Evolutionary conservation across 352 stramenopile species (phyloP), one percentile per base, ranked within the genome.

Genomic region (Globisporangium mamillatum): DNA sequence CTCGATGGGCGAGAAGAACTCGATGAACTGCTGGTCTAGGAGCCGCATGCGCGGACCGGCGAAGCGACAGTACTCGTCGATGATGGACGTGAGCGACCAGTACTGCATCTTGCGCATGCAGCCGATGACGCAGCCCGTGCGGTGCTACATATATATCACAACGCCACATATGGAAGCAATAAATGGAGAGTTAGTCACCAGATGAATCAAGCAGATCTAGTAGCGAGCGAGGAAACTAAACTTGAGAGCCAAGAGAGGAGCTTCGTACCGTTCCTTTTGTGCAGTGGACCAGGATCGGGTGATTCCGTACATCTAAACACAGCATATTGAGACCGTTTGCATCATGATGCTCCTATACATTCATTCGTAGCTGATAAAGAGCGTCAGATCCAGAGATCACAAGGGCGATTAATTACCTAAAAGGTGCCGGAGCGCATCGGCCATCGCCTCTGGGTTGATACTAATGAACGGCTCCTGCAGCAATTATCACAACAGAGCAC

Each of bases 1-100:
- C 27, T 88, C 74, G 69, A 92, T 91, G 22, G 86, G 82, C 38
- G 78, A 89, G 66, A 95, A 95, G 69, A 93, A 95, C 81, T 95
- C 90, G 74, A 97, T 97, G 58, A 97, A 95, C 66, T 95, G 87
- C 69, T 97, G 87, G 64, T 96, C 86, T 22, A 93, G 74, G 16
- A 97, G 75, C 20, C 90, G 88, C 81, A 93, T 92, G 61, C 89
- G 86, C 16, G 88, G 88, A 1, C 81, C 85, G 14, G 90, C 88
- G 60, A 95, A 95, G 63, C 88, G 86, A 32, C 86, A 92, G 75
- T 96, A 96, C 76, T 96, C 88, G 71, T 94, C 82, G 59, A 94
- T 91, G 66, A 96, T 96, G 44, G 86, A 93, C 57, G 86, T 92
- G 18, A 94, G 74, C 56, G 82, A 93, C 88, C 88, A 96, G 67